Percentiles rank a stretch among this genome's conserved stretches.
Evolutionary conservation across 495 filamentous ascomycete genomes (phyloP).

Genomic region (Podospora tetraspora): DNA sequence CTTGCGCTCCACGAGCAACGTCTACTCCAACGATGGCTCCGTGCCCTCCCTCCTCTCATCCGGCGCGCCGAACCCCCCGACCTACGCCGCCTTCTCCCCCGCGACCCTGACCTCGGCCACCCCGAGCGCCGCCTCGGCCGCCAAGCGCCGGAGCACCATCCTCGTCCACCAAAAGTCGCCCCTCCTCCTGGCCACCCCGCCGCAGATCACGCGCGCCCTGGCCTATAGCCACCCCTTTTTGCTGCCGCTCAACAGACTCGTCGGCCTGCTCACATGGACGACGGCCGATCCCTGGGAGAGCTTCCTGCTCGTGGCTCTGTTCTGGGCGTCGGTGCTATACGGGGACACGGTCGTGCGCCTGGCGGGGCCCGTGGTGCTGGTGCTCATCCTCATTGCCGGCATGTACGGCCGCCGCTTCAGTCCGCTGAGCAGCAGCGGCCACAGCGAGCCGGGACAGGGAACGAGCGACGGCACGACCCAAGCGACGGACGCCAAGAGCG

Average conservation of each 20-base stretch:
- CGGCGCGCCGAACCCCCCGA: conserved; percentile 25
- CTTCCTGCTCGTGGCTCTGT: conserved; percentile 77
- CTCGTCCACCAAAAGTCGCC: conserved; percentile 96
- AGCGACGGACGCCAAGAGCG: conserved; percentile 17
- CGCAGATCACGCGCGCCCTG: conserved; percentile 83
- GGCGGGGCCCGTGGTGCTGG: conserved; percentile 77
- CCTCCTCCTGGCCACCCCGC: conserved; percentile 85
- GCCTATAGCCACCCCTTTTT: conserved; percentile 94
- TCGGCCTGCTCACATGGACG: conserved; percentile 87
- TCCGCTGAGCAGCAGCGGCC: conserved; percentile 78
- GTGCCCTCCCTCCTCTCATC: conserved; percentile 16
- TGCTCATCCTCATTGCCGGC: conserved; percentile 71
- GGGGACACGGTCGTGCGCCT: conserved; percentile 73
- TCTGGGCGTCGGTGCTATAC: conserved; percentile 83
- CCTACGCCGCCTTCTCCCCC: conserved; percentile 64
- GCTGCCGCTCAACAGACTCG: conserved; percentile 73
- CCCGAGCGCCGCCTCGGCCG: conserved; percentile 53
- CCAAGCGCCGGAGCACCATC: conserved; percentile 78
- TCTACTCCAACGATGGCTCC: conserved; percentile 26
- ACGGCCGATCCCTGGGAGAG: conserved; percentile 92
- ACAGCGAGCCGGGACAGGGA: conserved; percentile 45
- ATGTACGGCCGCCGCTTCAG: conserved; percentile 93
- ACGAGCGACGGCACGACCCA: conserved; percentile 14
- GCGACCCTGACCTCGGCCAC: conserved; percentile 58
- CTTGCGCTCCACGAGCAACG: conserved; percentile 19